Percentiles rank a stretch among this genome's conserved stretches.
Evolutionary conservation across 2,329 filamentous ascomycete species (phyloP).

Genomic region (Capronia coronata): DNA sequence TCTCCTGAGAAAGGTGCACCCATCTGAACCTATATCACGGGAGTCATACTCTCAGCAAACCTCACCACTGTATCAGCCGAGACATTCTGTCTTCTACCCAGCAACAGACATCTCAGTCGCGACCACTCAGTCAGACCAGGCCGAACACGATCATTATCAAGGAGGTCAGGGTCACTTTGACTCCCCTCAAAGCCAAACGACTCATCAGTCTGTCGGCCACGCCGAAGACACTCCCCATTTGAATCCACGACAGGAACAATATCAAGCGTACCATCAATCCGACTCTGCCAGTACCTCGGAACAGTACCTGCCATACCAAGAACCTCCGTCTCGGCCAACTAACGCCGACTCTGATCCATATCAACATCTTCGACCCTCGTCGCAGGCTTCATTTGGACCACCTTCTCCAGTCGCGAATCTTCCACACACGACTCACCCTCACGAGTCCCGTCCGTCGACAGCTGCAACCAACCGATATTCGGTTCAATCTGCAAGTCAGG

Average conservation of each 20-base stretch:
- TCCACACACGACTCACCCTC: constrained; percentile 17
- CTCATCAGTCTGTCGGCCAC: constrained; percentile 23
- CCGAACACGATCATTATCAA: constrained; percentile 18
- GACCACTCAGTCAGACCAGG: constrained; percentile 9
- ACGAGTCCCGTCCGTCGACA: constrained; percentile 24
- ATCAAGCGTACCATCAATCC: constrained; percentile 24
- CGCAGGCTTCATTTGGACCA: constrained; percentile 35
- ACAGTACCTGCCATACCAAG: constrained; percentile 32
- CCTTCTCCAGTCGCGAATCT: constrained; percentile 31
- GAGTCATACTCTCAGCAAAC: constrained; percentile 22
- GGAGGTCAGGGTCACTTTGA: constrained; percentile 17
- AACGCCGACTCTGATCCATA: constrained; percentile 25
- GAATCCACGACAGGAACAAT: constrained; percentile 18
- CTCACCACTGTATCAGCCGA: constrained; percentile 13
- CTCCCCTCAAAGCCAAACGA: constrained; percentile 19
- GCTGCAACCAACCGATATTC: constrained; percentile 25
- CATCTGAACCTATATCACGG: constrained; percentile 12
- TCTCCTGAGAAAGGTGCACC: constrained; percentile 23
- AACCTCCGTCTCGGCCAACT: constrained; percentile 9
- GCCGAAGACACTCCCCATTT: constrained; percentile 26
- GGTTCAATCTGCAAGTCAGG: constrained; percentile 20
- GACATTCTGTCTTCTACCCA: constrained; percentile 20
- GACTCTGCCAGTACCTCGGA: constrained; percentile 35
- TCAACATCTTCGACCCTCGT: constrained; percentile 31
- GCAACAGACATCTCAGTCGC: constrained; percentile 1